Conservation (phyloP, 768 basidiomycete species). For the Suillus cothurnatus region DNA sequence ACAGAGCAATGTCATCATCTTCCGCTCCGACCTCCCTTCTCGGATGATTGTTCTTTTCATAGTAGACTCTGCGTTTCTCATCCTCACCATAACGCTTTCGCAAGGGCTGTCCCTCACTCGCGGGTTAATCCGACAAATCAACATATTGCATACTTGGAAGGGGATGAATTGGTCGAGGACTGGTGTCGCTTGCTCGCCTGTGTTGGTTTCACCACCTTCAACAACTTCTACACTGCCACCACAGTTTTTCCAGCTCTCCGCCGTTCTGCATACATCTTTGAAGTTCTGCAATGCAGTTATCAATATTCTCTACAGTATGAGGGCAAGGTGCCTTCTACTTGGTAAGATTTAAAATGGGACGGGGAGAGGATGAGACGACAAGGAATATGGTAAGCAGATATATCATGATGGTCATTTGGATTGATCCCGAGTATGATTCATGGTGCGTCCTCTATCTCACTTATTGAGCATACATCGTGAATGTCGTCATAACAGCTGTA, state of each 20-base stretch:
- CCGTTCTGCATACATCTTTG: neutral
- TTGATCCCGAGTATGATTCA: neutral
- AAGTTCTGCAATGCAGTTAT: neutral
- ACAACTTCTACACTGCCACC: too few relatives aligned
- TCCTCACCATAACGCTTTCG: too few relatives aligned
- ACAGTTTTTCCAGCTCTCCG: slow-evolving; percentile 1
- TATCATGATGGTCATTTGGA: neutral
- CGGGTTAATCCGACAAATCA: too few relatives aligned
- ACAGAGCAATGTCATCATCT: too few relatives aligned
- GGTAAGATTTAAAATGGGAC: neutral
- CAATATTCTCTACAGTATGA: neutral
- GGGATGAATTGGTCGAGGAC: too few relatives aligned
- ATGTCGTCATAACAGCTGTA: neutral
- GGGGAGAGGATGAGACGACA: neutral
- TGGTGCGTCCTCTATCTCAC: neutral
- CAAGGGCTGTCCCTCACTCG: too few relatives aligned
- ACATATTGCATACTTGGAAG: too few relatives aligned
- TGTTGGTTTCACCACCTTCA: too few relatives aligned
- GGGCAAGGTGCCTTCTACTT: neutral
- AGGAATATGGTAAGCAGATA: neutral
- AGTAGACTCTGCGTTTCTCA: too few relatives aligned
- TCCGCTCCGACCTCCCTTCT: too few relatives aligned
- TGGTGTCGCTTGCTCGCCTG: too few relatives aligned
- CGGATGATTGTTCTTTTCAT: too few relatives aligned
- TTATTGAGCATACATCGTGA: neutral